Evolutionary conservation across 1,284 basidiomycete species (phyloP), one percentile per base, ranked within the genome.

Genomic region (Moniliophthora roreri): DNA sequence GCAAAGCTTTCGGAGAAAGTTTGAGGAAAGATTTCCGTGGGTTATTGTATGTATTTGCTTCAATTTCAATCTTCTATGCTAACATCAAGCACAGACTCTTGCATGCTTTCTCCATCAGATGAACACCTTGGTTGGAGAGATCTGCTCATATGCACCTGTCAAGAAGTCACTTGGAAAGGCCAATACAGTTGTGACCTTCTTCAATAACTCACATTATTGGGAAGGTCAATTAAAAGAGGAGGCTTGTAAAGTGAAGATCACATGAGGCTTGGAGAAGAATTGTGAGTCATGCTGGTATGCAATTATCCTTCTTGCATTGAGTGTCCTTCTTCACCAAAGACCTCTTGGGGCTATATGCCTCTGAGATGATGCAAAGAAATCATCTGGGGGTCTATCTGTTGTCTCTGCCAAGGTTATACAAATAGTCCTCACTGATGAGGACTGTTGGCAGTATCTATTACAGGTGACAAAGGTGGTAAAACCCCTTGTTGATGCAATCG

Each of bases 151-250:
- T 54, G 61, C 65, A 2, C 4, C 16, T 2, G 62, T 64, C 44
- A 69, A 68, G 50, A 49, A 23, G n/a, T 50, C 56, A 3, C 53
- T 68, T 3, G 38, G 54, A 3, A 54, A 60, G 50, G 60, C 50
- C 20, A 59, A 50, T 7, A 28, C 44, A 4, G 62, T 70, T 35
- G 63, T 71, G 9, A 48, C 60, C 13, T 66, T 69, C 59, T 69
- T 72, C 59, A 65, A 62, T 49, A 46, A 50, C 9, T 70, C 65
- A 1, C 67, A 71, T 44, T 70, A 66, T 52, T 70, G 68, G 67
- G 61, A 63, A 37, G 68, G 66, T 23, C 59, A 63, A 42, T 49
- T 63, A 8, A 20, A 54, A 18, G 4, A 4, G 1, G 40, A 50
- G 3, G 65, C 66, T 1, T 58, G 21, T 11, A 41, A 48, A 10